Conservation (phyloP, 2,329 filamentous ascomycete genomes). For the Pseudogymnoascus pannorum region DNA sequence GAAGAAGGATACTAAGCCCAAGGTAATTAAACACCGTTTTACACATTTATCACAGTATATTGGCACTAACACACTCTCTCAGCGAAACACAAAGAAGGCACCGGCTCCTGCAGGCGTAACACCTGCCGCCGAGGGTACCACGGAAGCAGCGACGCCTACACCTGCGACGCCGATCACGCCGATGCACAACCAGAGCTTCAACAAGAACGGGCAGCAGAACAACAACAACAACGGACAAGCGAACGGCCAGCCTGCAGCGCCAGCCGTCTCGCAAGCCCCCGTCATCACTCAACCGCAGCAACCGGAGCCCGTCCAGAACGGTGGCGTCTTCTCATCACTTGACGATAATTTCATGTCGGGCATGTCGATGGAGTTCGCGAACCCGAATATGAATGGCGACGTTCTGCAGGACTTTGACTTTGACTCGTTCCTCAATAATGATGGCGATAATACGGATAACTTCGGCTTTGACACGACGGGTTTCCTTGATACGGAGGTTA, state of each 20-base stretch:
- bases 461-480: constrained; percentile 51
- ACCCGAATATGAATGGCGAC: constrained; percentile 45
- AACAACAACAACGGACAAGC: constrained; percentile 33
- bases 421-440: constrained; percentile 58
- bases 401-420: constrained; percentile 62
- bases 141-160: constrained; percentile 51
- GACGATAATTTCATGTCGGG: constrained; percentile 30
- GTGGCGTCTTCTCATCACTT: constrained; percentile 38
- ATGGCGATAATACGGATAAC: constrained; percentile 37
- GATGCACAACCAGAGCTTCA: constrained; percentile 44
- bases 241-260: constrained; percentile 34
- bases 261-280: constrained; percentile 31
- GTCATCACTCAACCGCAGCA: constrained; percentile 40
- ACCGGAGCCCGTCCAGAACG: constrained; percentile 42
- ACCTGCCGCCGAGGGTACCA: constrained; percentile 47
- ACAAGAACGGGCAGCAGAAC: constrained; percentile 38
- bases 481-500: neutral
- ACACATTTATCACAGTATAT: constrained; percentile 19
- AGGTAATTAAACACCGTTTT: constrained; percentile 46
- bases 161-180: constrained; percentile 60
- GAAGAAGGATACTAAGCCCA: constrained; percentile 69
- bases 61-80: constrained; percentile 18
- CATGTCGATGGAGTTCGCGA: constrained; percentile 44
- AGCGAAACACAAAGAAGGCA: constrained; percentile 49
- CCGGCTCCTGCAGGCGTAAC: constrained; percentile 52